Evolutionary conservation across 768 basidiomycete genomes (phyloP).

Genomic region (Pleurotus platypus): DNA sequence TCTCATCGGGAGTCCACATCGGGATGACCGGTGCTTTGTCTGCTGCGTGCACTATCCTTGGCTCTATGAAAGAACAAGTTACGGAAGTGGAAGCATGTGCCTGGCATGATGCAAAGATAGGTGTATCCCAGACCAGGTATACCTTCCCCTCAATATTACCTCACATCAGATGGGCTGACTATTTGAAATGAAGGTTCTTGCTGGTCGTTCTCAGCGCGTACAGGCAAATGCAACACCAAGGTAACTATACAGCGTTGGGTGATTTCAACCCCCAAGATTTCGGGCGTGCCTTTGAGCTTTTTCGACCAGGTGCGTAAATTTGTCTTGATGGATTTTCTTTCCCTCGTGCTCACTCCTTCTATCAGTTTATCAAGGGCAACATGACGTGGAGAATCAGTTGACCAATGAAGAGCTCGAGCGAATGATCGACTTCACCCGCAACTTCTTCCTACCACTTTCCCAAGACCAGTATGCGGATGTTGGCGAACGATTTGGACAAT

Average conservation of each 20-base stretch:
- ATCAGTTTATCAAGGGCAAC: constrained; percentile 10
- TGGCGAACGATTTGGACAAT: background rate
- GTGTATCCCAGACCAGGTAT: constrained; percentile 18
- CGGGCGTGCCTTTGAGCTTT: constrained; percentile 33
- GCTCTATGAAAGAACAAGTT: constrained; percentile 15
- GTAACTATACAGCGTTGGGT: constrained; percentile 20
- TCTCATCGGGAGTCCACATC: constrained; percentile 25
- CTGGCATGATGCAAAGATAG: constrained; percentile 20
- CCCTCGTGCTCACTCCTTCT: background rate
- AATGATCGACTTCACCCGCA: constrained; percentile 12
- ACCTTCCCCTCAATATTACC: background rate
- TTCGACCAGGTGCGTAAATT: constrained; percentile 25
- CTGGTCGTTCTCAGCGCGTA: constrained; percentile 37
- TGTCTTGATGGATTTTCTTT: background rate
- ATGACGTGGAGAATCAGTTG: constrained; percentile 2
- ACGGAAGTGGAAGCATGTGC: constrained; percentile 15
- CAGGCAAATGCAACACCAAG: constrained; percentile 35
- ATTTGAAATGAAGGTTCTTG: constrained; percentile 24
- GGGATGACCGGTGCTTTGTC: constrained; percentile 21
- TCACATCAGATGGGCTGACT: background rate
- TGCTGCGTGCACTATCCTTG: constrained; percentile 21
- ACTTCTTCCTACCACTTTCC: constrained; percentile 5
- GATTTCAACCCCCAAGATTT: constrained; percentile 30
- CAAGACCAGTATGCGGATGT: background rate
- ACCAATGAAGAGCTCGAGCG: constrained; percentile 7